phyloP scores from a whole-genome alignment of 2,329 filamentous ascomycete genomes.

The Colletotrichum lini region DNA sequence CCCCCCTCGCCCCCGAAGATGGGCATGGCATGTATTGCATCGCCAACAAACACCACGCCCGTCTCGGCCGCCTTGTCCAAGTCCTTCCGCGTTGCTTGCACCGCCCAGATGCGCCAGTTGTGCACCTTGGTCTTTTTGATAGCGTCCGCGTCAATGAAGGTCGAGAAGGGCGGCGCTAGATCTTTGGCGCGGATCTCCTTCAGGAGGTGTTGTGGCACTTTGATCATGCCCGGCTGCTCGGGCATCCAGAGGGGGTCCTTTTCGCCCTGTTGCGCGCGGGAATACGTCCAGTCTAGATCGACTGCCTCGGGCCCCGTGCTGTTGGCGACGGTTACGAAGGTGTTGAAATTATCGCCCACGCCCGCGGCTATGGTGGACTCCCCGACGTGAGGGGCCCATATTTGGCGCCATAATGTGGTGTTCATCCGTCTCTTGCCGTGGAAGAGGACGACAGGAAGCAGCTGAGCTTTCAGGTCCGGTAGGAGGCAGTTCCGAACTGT shows the following conservation, averaged over 20 bases:
- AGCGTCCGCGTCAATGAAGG: constrained; percentile 1
- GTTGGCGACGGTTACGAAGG: constrained; percentile 3
- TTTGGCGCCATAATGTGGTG: background rate
- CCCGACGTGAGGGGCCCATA: constrained; percentile 5
- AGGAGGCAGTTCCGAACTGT: constrained; percentile 5
- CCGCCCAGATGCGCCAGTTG: constrained; percentile 5
- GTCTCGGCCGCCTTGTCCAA: constrained; percentile 4
- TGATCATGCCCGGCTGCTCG: constrained; percentile 1
- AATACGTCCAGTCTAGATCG: constrained; percentile 1
- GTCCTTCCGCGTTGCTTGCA: constrained; percentile 1
- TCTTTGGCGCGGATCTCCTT: constrained; percentile 4
- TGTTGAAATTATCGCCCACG: constrained; percentile 6
- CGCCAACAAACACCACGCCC: constrained; percentile 1
- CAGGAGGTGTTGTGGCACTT: constrained; percentile 1
- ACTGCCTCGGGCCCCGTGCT: background rate
- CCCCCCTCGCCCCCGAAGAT: constrained; percentile 2
- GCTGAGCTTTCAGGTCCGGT: background rate
- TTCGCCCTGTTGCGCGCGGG: background rate
- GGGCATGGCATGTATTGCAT: constrained; percentile 2
- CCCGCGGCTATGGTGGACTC: constrained; percentile 4
- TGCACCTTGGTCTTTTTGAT: constrained; percentile 1
- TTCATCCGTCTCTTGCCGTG: constrained; percentile 6
- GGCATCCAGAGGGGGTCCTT: constrained; percentile 4
- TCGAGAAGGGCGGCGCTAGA: background rate
- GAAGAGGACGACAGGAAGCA: constrained; percentile 2